Conservation (phyloP, 2,329 filamentous ascomycete species). For the Fusarium protoensiforme region DNA sequence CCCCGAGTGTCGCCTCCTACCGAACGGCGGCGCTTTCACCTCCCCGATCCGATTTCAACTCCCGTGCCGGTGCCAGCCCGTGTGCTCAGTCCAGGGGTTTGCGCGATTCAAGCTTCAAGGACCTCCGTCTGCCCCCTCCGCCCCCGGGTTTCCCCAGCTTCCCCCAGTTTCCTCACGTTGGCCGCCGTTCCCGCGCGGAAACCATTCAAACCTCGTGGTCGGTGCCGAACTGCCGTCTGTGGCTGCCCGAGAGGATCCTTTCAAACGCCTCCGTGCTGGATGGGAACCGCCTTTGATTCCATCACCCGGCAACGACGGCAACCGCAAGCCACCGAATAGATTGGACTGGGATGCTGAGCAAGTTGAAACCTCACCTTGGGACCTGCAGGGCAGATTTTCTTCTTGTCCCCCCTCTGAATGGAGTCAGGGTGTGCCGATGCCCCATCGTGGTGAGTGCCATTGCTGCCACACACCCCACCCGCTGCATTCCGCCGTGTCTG, state of each 20-base stretch:
- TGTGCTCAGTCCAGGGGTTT: constrained; percentile 1
- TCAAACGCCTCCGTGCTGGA: not conserved
- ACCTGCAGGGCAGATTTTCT: constrained; percentile 35
- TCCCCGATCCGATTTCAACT: constrained; percentile 9
- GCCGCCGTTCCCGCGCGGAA: constrained; percentile 26
- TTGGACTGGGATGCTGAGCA: constrained; percentile 16
- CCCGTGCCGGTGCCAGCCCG: constrained; percentile 7
- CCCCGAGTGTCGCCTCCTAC: constrained; percentile 12
- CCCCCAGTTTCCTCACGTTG: constrained; percentile 3
- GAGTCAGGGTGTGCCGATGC: constrained; percentile 8
- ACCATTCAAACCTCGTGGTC: constrained; percentile 2
- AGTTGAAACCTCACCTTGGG: constrained; percentile 20
- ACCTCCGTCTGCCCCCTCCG: not conserved
- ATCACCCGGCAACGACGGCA: constrained; percentile 20
- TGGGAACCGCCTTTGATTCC: not conserved
- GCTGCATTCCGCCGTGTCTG: constrained; percentile 25
- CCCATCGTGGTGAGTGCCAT: constrained; percentile 10
- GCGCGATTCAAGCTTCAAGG: constrained; percentile 4
- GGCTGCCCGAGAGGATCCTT: constrained; percentile 4
- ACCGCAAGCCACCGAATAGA: constrained; percentile 10
- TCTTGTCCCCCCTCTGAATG: not conserved
- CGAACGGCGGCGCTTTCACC: constrained; percentile 2
- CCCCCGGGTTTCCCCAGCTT: constrained; percentile 15
- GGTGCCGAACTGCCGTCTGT: constrained; percentile 2
- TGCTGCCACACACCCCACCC: constrained; percentile 12